Evolutionary conservation across 805 yeast genomes (phyloP).

Genomic region (Yamadazyma nakazawae): DNA sequence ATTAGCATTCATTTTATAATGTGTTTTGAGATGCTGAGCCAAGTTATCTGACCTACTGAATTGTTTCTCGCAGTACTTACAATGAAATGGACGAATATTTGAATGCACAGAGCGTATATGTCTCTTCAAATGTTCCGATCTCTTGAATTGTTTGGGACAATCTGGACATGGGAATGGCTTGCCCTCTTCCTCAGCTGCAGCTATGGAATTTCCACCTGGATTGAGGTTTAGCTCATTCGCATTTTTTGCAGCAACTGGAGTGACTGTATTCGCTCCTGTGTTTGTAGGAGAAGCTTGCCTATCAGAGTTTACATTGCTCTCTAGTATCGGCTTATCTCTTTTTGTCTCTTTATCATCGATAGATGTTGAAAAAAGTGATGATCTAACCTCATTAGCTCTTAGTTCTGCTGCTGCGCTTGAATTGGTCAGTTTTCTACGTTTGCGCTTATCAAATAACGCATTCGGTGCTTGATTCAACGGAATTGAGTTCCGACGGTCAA

Average conservation of each 20-base stretch:
- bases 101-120: slow-evolving; percentile 43
- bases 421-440: slow-evolving; percentile 20
- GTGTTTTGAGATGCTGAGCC: slow-evolving; percentile 45
- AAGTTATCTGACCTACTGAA: slow-evolving; percentile 41
- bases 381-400: slow-evolving; percentile 1
- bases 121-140: slow-evolving; percentile 42
- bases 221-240: background rate
- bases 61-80: slow-evolving; percentile 44
- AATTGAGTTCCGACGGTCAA: slow-evolving; percentile 22
- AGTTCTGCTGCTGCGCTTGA: slow-evolving; percentile 3
- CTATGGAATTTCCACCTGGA: background rate
- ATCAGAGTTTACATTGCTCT: background rate
- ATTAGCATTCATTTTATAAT: slow-evolving; percentile 29
- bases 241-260: background rate
- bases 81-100: slow-evolving; percentile 43
- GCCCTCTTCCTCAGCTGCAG: slow-evolving; percentile 15
- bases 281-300: background rate
- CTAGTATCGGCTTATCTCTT: background rate
- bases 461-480: slow-evolving; percentile 10
- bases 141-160: slow-evolving; percentile 41
- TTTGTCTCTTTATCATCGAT: background rate
- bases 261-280: background rate
- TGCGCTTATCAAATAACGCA: slow-evolving; percentile 13
- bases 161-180: slow-evolving; percentile 40
- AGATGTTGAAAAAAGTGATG: background rate